Evolutionary conservation across 2,329 filamentous ascomycete genomes (phyloP), one percentile per base, ranked within the genome.

Genomic region (Pseudogymnoascus sp.): DNA sequence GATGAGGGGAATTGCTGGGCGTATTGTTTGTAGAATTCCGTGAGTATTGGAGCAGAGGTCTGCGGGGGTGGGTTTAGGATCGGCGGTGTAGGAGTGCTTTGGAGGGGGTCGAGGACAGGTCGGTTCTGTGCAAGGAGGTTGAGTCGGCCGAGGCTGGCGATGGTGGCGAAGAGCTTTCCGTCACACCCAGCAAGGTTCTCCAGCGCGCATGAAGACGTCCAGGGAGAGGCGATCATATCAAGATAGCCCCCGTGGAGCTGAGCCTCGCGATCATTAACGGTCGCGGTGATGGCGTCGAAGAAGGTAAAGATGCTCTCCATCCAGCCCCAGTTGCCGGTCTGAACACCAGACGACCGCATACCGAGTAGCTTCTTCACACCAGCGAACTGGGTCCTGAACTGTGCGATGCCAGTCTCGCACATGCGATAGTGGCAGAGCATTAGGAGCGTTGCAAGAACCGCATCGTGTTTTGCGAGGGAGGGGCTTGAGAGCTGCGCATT

Each of bases 221-320:
- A 84, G 80, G 11, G 85, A 83, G 66, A 86, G 80, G 65, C 84
- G 64, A 85, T 80, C 77, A 87, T 84, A 67, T 88, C 86, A 35
- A 89, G 74, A 61, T 82, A 83, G 35, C 82, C 79, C 26, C 83
- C 83, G 38, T 82, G 80, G 17, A 96, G 83, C 74, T 96, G 91
- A 31, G 90, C 86, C 75, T 97, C 93, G 61, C 93, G 86, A 75
- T 96, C 90, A 70, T 97, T 97, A 72, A 96, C 91, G 61, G 89
- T 93, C 40, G 91, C 91, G 0, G 91, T 92, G 77, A 97, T 91
- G 63, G 93, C 91, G 74, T 97, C 93, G 72, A 96, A 96, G 82
- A 93, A 96, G 35, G 91, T 95, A 72, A 97, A 97, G 69, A 96
- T 86, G 44, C 91, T 87, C 70, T 96, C 90, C 79, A 96, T 93